Base-by-base conservation (phyloP, 2,329 filamentous ascomycete genomes). In the Immersiporthe knoxdaviesiana region DNA sequence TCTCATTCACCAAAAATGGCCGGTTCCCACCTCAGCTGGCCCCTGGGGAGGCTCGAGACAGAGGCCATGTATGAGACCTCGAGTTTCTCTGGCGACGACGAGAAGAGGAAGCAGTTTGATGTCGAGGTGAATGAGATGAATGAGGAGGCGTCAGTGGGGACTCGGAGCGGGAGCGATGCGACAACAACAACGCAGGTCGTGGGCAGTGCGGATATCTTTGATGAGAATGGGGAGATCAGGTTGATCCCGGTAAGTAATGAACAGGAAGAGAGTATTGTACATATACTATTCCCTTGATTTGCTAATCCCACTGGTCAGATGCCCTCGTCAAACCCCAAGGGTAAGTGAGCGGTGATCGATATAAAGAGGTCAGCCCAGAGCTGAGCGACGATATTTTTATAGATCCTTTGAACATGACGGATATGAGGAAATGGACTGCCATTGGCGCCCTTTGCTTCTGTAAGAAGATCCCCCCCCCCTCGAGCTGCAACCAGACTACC, bases 361-460 rank as follows among this genome's bases (percentile, higher is more conserved):
- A 39, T 12, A 39, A 39, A 8, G 11, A 4, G 11, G 37, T 12
- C 37, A 10, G 37, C 37, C 6, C 27, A 54, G 21, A 35, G 58
- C 59, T 65, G 47, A 67, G 18, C 47, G 41, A 12, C 14, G 47
- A 24, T 18, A 35, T 47, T 4, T 44, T 44, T 21, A 47, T 18
- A 78, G 77, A 79, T 71, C 77, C 77, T 4, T 69, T 79, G 37
- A 79, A 79, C 63, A 65, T 78, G 21, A 74, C 76, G 4, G 69
- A 74, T 24, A 77, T 77, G 77, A 73, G 77, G 63, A 79, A 79
- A 68, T 79, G 77, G 77, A 61, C 73, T 3, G 74, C 77, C 16
- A 74, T 79, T 8, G 76, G 70, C 6, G 72, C 72, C 2, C 71
- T 79, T 4, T 78, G 76, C 67, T 76, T 79, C 63, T 79, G 77